phyloP scores from a whole-genome alignment of 2,329 filamentous ascomycete genomes.

The Arthrobotrys iridis region DNA sequence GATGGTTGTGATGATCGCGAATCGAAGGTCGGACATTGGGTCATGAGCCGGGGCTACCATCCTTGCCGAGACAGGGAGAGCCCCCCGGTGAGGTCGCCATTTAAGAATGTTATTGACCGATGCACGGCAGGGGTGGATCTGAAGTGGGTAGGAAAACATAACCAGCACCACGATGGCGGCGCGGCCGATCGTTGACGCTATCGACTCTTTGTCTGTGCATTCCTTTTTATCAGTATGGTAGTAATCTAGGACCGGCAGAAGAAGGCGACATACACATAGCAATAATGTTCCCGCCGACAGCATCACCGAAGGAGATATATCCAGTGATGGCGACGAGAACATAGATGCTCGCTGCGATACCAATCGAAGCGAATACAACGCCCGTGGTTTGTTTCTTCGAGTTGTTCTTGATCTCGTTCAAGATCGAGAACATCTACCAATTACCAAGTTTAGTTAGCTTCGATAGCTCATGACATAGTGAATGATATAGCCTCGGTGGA shows the following conservation, averaged over 20 bases:
- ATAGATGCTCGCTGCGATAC: constrained; percentile 86
- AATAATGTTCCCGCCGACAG: constrained; percentile 90
- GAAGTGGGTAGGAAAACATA: constrained; percentile 93
- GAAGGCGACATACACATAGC: constrained; percentile 76
- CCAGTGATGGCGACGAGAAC: constrained; percentile 92
- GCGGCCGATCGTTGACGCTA: constrained; percentile 89
- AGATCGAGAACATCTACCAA: constrained; percentile 91
- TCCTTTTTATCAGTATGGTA: constrained; percentile 43
- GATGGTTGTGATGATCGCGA: constrained; percentile 85
- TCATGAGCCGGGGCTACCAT: constrained; percentile 64
- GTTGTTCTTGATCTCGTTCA: constrained; percentile 92
- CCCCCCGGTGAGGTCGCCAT: constrained; percentile 74
- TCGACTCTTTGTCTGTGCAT: constrained; percentile 71
- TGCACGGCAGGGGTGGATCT: constrained; percentile 95
- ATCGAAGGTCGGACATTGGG: constrained; percentile 84
- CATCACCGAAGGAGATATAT: constrained; percentile 93
- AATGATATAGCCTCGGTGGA: not conserved
- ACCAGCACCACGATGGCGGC: constrained; percentile 95
- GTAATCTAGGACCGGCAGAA: not conserved
- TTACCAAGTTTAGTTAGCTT: constrained; percentile 58
- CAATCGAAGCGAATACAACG: constrained; percentile 85
- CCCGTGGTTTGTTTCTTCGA: constrained; percentile 79
- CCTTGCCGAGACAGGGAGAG: constrained; percentile 57
- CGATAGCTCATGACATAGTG: not conserved
- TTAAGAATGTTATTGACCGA: constrained; percentile 92